Evolutionary conservation across 2,329 filamentous ascomycete genomes (phyloP).

Genomic region (Fusarium penzigii): DNA sequence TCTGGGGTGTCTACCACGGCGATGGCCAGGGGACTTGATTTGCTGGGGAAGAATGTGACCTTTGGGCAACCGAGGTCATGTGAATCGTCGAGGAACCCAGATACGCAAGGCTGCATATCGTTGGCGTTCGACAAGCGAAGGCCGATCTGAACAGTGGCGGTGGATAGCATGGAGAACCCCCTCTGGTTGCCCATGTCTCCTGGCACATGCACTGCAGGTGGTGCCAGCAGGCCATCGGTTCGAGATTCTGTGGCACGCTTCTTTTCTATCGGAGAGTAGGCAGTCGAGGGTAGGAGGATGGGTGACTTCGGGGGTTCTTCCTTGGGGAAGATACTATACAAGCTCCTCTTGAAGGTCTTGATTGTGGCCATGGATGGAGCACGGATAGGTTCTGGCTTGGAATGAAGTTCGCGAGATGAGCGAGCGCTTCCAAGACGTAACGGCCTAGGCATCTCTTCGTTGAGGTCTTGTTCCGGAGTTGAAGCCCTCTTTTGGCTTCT

Average conservation of each 20-base stretch:
- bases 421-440: constrained; percentile 24
- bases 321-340: constrained; percentile 29
- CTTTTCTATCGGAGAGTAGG: constrained; percentile 38
- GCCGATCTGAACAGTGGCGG: constrained; percentile 71
- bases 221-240: constrained; percentile 32
- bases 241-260: constrained; percentile 8
- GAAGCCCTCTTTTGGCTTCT: constrained; percentile 33
- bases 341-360: constrained; percentile 26
- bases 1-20: constrained; percentile 28
- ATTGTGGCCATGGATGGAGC: constrained; percentile 20
- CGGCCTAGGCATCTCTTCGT: constrained; percentile 14
- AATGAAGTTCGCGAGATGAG: constrained; percentile 17
- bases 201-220: constrained; percentile 44
- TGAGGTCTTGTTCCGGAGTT: constrained; percentile 24
- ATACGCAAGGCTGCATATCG: constrained; percentile 43
- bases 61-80: constrained; percentile 40
- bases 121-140: constrained; percentile 64
- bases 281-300: constrained; percentile 49
- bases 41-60: constrained; percentile 19
- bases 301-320: constrained; percentile 21
- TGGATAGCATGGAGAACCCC: constrained; percentile 63
- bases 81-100: constrained; percentile 28
- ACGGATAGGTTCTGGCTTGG: constrained; percentile 17
- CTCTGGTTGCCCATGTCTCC: constrained; percentile 50
- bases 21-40: constrained; percentile 27